phyloP scores from a whole-genome alignment of 768 basidiomycete species.

The Hirschioporus abietinus region DNA sequence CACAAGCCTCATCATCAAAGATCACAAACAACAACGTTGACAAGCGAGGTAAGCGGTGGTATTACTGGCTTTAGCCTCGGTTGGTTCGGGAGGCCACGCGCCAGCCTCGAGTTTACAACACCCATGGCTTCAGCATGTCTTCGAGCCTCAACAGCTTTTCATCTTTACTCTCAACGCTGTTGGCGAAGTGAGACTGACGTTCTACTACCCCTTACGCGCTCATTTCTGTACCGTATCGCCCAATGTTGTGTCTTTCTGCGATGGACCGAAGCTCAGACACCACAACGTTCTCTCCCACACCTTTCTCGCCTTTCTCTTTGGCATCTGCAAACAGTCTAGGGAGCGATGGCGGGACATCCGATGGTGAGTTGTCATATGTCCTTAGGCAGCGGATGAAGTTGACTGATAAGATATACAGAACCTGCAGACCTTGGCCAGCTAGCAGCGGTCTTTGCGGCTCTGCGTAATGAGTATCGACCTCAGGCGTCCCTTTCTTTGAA shows the following conservation, averaged over 20 bases:
- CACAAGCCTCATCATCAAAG: not conserved
- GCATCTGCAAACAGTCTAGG: conserved; percentile 17
- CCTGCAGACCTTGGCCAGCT: conserved; percentile 73
- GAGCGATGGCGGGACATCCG: conserved; percentile 30
- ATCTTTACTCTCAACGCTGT: not conserved
- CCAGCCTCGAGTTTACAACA: not conserved
- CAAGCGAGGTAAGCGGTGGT: conserved; percentile 1
- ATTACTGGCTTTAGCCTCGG: not conserved
- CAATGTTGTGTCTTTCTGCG: not conserved
- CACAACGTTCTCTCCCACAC: conserved; percentile 26
- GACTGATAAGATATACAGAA: conserved; percentile 30
- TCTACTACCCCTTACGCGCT: not conserved
- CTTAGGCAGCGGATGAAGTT: conserved; percentile 4
- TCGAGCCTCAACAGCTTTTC: not conserved
- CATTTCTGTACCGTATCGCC: not conserved
- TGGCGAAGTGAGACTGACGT: not conserved
- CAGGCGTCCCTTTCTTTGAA: conserved; percentile 30
- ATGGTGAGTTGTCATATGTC: conserved; percentile 22
- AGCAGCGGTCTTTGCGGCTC: conserved; percentile 61
- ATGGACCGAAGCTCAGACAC: conserved; percentile 23
- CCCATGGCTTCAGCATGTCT: conserved; percentile 1
- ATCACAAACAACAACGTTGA: not conserved
- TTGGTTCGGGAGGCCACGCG: not conserved
- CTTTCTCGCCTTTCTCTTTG: conserved; percentile 35
- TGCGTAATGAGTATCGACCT: conserved; percentile 48